phyloP scores from a whole-genome alignment of 805 yeast species.

The Blastobotrys terrestris region DNA sequence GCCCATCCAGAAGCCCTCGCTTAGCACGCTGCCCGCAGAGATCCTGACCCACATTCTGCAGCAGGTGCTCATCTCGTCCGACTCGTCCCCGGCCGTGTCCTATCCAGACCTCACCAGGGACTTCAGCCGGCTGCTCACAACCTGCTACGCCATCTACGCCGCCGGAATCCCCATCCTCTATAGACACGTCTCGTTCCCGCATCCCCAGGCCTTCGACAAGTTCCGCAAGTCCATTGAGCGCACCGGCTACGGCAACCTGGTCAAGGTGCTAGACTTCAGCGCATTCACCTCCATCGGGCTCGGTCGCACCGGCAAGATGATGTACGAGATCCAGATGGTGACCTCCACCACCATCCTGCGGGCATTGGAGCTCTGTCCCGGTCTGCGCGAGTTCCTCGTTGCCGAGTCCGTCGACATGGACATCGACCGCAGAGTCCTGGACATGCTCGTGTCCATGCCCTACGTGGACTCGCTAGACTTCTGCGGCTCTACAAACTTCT shows the following conservation, averaged over 20 bases:
- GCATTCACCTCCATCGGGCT: slow-evolving; percentile 85
- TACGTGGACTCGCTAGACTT: slow-evolving; percentile 70
- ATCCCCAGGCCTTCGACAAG: slow-evolving; percentile 73
- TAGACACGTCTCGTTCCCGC: slow-evolving; percentile 48
- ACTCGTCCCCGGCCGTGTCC: background rate
- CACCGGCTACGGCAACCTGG: slow-evolving; percentile 44
- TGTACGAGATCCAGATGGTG: slow-evolving; percentile 84
- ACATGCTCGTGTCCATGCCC: slow-evolving; percentile 49
- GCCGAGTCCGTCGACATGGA: slow-evolving; percentile 84
- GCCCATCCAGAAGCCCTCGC: background rate
- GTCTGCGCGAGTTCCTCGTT: slow-evolving; percentile 71
- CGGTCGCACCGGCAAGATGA: slow-evolving; percentile 86
- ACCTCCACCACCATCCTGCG: slow-evolving; percentile 64
- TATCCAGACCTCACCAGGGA: slow-evolving; percentile 13
- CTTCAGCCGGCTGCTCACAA: slow-evolving; percentile 21
- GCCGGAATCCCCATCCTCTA: slow-evolving; percentile 32
- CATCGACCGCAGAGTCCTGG: slow-evolving; percentile 53
- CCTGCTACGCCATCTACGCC: slow-evolving; percentile 28
- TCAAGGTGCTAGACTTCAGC: slow-evolving; percentile 75
- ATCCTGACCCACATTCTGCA: slow-evolving; percentile 23
- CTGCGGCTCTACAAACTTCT: slow-evolving; percentile 76
- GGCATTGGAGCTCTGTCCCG: slow-evolving; percentile 55
- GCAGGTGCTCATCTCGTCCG: slow-evolving; percentile 15
- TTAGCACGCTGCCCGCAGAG: slow-evolving; percentile 23
- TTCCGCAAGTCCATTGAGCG: slow-evolving; percentile 53